Conservation (phyloP, 352 stramenopile species). For the Globisporangium echinulatum region DNA sequence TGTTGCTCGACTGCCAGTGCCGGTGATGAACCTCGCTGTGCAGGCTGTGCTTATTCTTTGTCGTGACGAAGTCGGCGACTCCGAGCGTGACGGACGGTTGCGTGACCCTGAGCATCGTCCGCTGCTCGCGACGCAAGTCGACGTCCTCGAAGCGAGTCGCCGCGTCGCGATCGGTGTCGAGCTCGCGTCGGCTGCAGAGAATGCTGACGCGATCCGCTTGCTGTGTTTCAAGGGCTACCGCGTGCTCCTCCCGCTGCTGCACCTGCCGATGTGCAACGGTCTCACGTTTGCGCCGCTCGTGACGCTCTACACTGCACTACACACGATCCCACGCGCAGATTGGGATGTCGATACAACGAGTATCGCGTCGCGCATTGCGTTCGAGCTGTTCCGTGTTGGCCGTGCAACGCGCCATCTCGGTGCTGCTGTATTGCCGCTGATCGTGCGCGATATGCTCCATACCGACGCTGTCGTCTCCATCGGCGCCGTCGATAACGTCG, state of each 20-base stretch:
- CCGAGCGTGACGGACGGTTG: slow-evolving; percentile 34
- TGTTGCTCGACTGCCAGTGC: slow-evolving; percentile 42
- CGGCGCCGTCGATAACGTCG: not conserved
- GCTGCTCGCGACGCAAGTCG: slow-evolving; percentile 28
- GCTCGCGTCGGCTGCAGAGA: slow-evolving; percentile 40
- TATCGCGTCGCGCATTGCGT: slow-evolving; percentile 44
- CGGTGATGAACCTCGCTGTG: slow-evolving; percentile 45
- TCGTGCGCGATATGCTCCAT: slow-evolving; percentile 6
- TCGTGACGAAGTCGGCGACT: slow-evolving; percentile 36
- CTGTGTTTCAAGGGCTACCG: slow-evolving; percentile 69
- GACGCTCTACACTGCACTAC: slow-evolving; percentile 44
- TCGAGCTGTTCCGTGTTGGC: slow-evolving; percentile 53
- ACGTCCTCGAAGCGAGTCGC: slow-evolving; percentile 33
- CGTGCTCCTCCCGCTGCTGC: slow-evolving; percentile 55
- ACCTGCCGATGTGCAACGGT: slow-evolving; percentile 34
- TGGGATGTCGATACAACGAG: slow-evolving; percentile 49
- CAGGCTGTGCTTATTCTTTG: slow-evolving; percentile 50
- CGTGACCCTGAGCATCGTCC: slow-evolving; percentile 23
- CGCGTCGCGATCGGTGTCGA: slow-evolving; percentile 58
- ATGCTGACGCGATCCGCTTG: slow-evolving; percentile 38
- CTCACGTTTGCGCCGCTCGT: slow-evolving; percentile 45
- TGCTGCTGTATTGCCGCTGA: slow-evolving; percentile 15
- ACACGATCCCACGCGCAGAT: slow-evolving; percentile 12
- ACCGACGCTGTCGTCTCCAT: not conserved
- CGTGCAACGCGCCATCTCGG: slow-evolving; percentile 17